Conservation (phyloP, 805 yeast species). For the Kazachstania psychrophila region DNA sequence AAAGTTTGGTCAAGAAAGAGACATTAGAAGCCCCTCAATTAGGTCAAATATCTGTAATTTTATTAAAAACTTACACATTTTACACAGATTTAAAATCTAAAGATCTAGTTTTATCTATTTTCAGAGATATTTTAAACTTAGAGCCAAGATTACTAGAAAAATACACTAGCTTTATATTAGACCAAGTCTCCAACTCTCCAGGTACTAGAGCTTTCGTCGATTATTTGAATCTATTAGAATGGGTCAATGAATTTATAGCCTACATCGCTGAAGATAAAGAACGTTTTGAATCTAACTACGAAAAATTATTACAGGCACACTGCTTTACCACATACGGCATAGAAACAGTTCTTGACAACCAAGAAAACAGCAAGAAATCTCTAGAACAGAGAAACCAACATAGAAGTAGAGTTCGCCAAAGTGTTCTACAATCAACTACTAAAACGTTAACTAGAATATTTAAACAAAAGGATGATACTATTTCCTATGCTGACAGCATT, state of each 20-base stretch:
- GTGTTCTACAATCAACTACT: conserved; percentile 28
- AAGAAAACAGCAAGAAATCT: conserved; percentile 15
- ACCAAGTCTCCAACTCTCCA: conserved; percentile 24
- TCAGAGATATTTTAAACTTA: conserved; percentile 30
- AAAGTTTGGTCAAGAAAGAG: conserved; percentile 13
- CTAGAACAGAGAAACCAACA: conserved; percentile 31
- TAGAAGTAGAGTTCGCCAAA: conserved; percentile 32
- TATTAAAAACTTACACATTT: conserved; percentile 41
- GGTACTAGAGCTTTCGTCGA: conserved; percentile 47
- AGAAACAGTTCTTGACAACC: conserved; percentile 21
- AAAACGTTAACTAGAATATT: conserved; percentile 21
- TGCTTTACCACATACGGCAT: conserved; percentile 24
- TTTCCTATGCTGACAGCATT: conserved; percentile 8
- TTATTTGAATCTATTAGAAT: conserved; percentile 46
- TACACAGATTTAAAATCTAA: conserved; percentile 46
- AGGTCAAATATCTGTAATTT: conserved; percentile 25
- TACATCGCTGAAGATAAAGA: conserved; percentile 15
- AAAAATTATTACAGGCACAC: conserved; percentile 36
- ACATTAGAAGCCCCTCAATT: conserved; percentile 18
- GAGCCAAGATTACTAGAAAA: conserved; percentile 30
- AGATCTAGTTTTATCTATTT: conserved; percentile 32
- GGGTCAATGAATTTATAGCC: conserved; percentile 39
- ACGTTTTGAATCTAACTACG: conserved; percentile 22
- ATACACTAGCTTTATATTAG: conserved; percentile 34
- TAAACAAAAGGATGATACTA: conserved; percentile 11